phyloP scores from a whole-genome alignment of 163 green algal genomes.

The Scenedesmus sp. region DNA sequence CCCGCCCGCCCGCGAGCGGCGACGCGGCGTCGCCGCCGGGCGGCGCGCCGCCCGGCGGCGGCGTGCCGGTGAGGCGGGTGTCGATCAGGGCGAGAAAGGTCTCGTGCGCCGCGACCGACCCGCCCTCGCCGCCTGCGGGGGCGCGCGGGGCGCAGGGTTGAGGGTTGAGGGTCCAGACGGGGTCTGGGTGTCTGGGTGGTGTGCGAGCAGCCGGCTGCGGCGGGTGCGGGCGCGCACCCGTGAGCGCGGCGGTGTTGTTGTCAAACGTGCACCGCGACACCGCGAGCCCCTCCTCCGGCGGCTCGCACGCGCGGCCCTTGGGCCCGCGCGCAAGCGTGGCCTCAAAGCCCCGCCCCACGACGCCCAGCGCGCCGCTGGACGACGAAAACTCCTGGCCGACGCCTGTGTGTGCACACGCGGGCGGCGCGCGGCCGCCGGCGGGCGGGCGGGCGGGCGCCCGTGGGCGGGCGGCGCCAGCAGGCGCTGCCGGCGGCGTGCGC shows the following conservation, averaged over 20 bases:
- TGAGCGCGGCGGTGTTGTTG: slow-evolving; percentile 31
- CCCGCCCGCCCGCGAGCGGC: too few relatives aligned
- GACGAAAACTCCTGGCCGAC: slow-evolving; percentile 10
- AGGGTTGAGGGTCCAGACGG: too few relatives aligned
- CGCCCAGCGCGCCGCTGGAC: background rate
- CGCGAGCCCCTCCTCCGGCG: background rate
- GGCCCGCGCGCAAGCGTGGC: background rate
- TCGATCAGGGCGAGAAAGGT: slow-evolving; percentile 31
- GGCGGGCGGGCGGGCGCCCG: too few relatives aligned
- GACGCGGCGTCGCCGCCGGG: too few relatives aligned
- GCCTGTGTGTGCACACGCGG: background rate
- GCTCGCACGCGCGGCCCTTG: background rate
- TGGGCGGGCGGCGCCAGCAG: too few relatives aligned
- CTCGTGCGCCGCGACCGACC: background rate
- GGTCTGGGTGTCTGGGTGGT: too few relatives aligned
- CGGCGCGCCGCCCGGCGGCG: background rate
- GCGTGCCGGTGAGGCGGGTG: slow-evolving; percentile 9
- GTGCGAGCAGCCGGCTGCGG: background rate
- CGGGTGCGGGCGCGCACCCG: background rate
- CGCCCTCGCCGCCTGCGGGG: slow-evolving; percentile 18
- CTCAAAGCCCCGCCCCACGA: background rate
- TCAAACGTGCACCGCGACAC: slow-evolving; percentile 25
- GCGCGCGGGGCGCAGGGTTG: background rate
- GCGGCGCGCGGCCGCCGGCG: too few relatives aligned
- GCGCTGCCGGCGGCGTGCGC: too few relatives aligned